Evolutionary conservation across 257 asterid genomes (phyloP), one percentile per base, ranked within the genome.

Genomic region (Solanum ossicruentum): DNA sequence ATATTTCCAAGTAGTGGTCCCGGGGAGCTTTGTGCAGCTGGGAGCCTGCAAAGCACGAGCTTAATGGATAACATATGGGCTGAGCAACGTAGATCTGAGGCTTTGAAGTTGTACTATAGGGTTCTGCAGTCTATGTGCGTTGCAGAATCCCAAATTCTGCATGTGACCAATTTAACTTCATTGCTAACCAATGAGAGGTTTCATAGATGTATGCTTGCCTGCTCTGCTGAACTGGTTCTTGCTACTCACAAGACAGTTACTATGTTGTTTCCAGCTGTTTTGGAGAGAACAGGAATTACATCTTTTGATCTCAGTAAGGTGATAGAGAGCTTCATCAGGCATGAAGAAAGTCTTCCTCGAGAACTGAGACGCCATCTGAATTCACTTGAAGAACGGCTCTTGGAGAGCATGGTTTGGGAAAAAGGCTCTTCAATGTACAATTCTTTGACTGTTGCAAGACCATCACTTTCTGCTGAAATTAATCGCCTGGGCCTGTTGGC

Each of bases 361-460:
- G 99, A 97, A 88, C 91, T 97, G 86, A 93, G 98, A 85, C 89
- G 99, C 81, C 99, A 97, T 88, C 87, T 97, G 84, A 97, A 95
- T 91, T 94, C 99, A 65, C 93, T 97, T 66, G 99, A 97, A 90
- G 99, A 97, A 85, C 94, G 98, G 80, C 92, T 97, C 36, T 89
- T 97, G 91, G 99, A 95, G 89, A 94, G 98, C 86, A 91, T 95
- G 98, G 99, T 97, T 26, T 97, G 99, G 99, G 99, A 97, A 85
- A 97, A 94, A 84, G 99, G 99, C 82, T 97, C 99, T 69, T 97
- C 99, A 3, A 95, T 97, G 97, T 97, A 97, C 92, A 97, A 97
- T 90, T 95, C 98, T 81, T 89, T 97, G 92, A 87, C 88, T 23
- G 96, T 97, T 84, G 99, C 99, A 18, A 89, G 90, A 87, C 97